A percentile compares a stretch with the other conserved stretches of the same genome.
Conservation (phyloP, 352 stramenopile genomes). For the Phytophthora citrophthora region DNA sequence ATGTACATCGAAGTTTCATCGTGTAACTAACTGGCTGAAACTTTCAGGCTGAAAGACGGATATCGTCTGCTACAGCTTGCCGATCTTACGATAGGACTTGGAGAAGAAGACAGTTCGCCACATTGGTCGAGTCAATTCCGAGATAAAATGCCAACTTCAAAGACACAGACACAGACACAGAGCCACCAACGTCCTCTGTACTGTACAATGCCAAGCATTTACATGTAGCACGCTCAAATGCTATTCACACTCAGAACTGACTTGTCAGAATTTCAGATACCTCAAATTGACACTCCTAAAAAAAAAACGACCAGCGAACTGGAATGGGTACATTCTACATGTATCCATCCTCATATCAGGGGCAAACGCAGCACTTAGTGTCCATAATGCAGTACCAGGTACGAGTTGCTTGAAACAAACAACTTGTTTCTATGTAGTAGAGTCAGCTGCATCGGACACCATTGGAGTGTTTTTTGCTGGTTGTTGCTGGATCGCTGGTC, state of each 20-base stretch:
- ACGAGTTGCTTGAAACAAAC: too few species aligned
- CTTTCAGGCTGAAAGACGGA: conserved; percentile 5
- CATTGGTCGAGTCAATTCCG: conserved; percentile 4
- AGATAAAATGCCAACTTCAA: not conserved
- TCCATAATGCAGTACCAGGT: too few species aligned
- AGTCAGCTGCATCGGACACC: too few species aligned
- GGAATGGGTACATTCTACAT: not conserved
- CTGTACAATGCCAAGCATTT: not conserved
- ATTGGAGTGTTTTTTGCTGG: too few species aligned
- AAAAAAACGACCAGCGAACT: conserved; percentile 18
- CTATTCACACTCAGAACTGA: conserved; percentile 9
- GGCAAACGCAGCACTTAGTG: not conserved
- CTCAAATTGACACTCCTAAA: not conserved
- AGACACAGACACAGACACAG: not conserved
- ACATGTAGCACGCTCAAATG: too few species aligned
- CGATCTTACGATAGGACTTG: conserved; percentile 27
- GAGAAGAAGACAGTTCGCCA: conserved; percentile 21
- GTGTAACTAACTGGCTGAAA: conserved; percentile 23
- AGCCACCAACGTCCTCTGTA: not conserved
- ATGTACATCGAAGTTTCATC: not conserved
- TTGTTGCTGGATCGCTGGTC: too few species aligned
- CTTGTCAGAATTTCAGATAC: not conserved
- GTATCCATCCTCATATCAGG: not conserved
- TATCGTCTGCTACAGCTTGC: conserved; percentile 5
- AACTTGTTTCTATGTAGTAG: too few species aligned